Evolutionary conservation across 2,329 filamentous ascomycete species (phyloP), one percentile per base, ranked within the genome.

Genomic region (Alternaria tenuissima): DNA sequence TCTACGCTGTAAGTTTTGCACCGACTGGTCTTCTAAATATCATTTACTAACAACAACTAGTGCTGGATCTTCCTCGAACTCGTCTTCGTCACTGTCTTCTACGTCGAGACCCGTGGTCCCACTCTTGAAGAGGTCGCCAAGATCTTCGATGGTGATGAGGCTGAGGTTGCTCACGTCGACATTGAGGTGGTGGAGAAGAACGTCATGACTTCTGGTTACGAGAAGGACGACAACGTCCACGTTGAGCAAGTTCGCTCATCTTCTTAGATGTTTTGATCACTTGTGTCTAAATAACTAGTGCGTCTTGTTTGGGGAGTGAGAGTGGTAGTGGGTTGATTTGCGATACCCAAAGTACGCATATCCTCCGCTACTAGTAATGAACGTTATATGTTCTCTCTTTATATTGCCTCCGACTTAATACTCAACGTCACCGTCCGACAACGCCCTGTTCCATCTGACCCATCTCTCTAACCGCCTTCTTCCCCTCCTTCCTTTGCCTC

Each of bases 61-160:
- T 75, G 87, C 56, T 89, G 87, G 87, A 85, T 89, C 72, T 80
- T 84, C 47, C 75, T 84, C 70, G 86, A 89, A 76, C 79, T 89
- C 46, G 62, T 86, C 47, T 88, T 89, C 67, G 87, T 90, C 36
- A 89, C 84, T 77, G 87, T 88, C 80, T 85, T 89, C 75, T 89
- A 88, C 74, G 84, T 89, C 57, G 89, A 92, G 80, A 92, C 89
- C 18, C 88, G 87, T 70, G 89, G 89, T 4, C 87, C 88, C 0
- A 91, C 89, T 2, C 86, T 92, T 1, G 89, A 91, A 74, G 88
- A 91, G 73, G 85, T 91, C 63, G 87, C 89, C 47, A 85, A 86
- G 69, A 90, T 91, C 74, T 91, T 92, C 69, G 89, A 91, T 67
- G 89, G 88, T 39, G 85, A 88, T 28, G 81, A 85, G 34, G 86